phyloP scores from a whole-genome alignment of 1,139 yeast genomes.

The Pichia sp. region DNA sequence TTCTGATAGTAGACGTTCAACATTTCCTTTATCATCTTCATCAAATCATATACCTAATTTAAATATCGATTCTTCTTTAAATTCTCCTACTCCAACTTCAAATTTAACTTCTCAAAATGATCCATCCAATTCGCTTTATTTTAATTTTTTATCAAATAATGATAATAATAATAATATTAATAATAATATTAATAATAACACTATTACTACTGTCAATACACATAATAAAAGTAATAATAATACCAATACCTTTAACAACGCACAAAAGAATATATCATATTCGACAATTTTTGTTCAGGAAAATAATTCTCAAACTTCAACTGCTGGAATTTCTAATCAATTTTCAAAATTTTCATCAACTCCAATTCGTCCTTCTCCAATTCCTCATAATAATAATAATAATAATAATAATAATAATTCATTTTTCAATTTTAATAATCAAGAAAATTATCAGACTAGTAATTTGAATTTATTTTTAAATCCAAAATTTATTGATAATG shows the following conservation, averaged over 20 bases:
- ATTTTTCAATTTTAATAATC: not conserved
- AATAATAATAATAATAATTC: not conserved
- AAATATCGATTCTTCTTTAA: not conserved
- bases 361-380: conserved; percentile 1
- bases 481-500: conserved; percentile 9
- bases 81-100: conserved; percentile 7
- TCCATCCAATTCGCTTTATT: conserved; percentile 5
- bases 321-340: not conserved
- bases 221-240: not conserved
- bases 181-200: not conserved
- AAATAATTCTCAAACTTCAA: not conserved
- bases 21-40: conserved; percentile 1
- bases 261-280: not conserved
- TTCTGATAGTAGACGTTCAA: conserved; percentile 3
- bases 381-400: not conserved
- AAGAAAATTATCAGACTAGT: not conserved
- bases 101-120: not conserved
- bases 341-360: conserved; percentile 6
- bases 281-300: conserved; percentile 4
- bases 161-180: not conserved
- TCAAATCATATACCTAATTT: not conserved
- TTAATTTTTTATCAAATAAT: not conserved
- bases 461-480: not conserved
- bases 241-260: not conserved
- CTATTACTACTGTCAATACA: not conserved